Conservation (phyloP, 139 green algal genomes). For the Chlamydomonas applanata region DNA sequence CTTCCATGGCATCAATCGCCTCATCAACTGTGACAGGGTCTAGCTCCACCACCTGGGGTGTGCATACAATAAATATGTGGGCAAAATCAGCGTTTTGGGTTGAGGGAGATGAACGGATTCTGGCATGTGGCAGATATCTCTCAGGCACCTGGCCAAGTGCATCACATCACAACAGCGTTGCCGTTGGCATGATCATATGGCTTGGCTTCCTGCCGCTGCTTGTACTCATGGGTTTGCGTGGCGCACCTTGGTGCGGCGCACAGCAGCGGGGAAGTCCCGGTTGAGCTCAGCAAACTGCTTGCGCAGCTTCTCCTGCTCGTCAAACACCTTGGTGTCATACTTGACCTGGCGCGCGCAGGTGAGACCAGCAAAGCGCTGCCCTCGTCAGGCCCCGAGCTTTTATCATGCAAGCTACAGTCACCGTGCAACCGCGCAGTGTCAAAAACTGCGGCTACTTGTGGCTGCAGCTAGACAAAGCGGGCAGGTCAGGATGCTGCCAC, state of each 20-base stretch:
- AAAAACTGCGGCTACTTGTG: background rate
- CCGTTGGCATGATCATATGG: too few relatives aligned
- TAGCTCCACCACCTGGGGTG: conserved; percentile 32
- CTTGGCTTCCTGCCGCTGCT: too few relatives aligned
- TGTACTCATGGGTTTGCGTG: background rate
- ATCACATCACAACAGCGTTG: background rate
- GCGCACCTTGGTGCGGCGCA: conserved; percentile 46
- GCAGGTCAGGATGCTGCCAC: too few relatives aligned
- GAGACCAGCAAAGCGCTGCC: background rate
- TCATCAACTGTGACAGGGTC: conserved; percentile 56
- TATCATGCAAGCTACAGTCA: background rate
- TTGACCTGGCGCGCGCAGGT: conserved; percentile 11
- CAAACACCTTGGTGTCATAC: conserved; percentile 19
- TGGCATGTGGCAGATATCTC: too few relatives aligned
- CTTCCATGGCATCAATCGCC: conserved; percentile 58
- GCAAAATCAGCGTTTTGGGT: background rate
- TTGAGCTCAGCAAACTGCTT: conserved; percentile 41
- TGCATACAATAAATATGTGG: background rate
- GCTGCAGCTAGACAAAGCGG: too few relatives aligned
- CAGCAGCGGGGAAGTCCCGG: conserved; percentile 29
- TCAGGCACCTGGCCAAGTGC: conserved; percentile 7
- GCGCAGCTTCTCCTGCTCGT: conserved; percentile 22
- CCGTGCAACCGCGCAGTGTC: background rate
- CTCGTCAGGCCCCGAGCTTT: background rate
- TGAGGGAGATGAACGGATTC: background rate